These are phyloP conservation scores for Pezicula neosporulosa DNA, from an alignment of 2,329 filamentous ascomycete species.

Conservation along the genomic window DNA sequence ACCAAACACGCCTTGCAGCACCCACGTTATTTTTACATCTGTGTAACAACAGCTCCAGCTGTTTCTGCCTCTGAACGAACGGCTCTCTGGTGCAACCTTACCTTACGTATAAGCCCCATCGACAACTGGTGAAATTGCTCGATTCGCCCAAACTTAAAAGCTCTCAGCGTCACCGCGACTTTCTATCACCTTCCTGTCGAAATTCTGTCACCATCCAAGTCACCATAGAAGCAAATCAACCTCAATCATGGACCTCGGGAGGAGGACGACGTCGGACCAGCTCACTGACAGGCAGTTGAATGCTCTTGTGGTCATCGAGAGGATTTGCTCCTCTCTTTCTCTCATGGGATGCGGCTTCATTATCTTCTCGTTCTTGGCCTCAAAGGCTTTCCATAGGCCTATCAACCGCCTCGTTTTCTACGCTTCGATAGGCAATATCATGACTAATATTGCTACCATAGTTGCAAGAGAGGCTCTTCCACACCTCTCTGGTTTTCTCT, in stretches of 20 bases:
- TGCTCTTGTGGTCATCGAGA: constrained; percentile 56
- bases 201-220: no score
- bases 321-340: constrained; percentile 67
- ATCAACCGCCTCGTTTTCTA: constrained; percentile 85
- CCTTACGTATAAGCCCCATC: no score
- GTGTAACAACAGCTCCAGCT: no score
- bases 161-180: no score
- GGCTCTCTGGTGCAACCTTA: no score
- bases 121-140: no score
- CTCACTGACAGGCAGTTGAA: constrained; percentile 4
- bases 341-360: constrained; percentile 69
- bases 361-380: constrained; percentile 58
- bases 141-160: no score
- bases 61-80: no score
- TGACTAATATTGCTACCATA: constrained; percentile 73
- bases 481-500: constrained; percentile 27
- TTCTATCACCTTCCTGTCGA: no score
- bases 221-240: no score
- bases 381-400: constrained; percentile 71
- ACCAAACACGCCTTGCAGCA: no score
- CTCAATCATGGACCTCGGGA: background rate
- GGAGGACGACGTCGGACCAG: constrained; percentile 9
- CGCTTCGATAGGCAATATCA: constrained; percentile 76
- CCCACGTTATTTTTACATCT: no score
- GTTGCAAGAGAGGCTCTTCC: constrained; percentile 62